Conservation (phyloP, 2,329 filamentous ascomycete species). For the Cladosporium colombiae region DNA sequence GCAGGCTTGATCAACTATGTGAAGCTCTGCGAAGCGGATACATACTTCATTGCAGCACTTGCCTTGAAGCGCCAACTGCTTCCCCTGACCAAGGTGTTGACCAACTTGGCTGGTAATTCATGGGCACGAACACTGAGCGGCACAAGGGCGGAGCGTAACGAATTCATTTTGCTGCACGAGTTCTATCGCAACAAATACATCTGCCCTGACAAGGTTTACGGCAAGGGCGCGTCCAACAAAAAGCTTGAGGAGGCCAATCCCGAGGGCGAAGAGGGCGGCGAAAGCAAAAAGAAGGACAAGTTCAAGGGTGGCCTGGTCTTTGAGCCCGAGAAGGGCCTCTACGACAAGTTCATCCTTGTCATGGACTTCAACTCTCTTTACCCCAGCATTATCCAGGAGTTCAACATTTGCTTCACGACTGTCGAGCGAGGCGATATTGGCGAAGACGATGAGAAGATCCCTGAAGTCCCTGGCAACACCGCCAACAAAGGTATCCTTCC, state of each 20-base stretch:
- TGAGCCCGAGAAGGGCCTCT: slow-evolving; percentile 94
- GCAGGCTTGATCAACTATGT: slow-evolving; percentile 91
- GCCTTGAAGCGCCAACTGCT: slow-evolving; percentile 88
- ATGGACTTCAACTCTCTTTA: slow-evolving; percentile 99
- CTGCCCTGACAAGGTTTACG: slow-evolving; percentile 89
- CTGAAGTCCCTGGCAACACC: slow-evolving; percentile 73
- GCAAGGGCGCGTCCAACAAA: slow-evolving; percentile 62
- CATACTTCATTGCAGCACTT: slow-evolving; percentile 90
- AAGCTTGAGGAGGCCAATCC: slow-evolving; percentile 71
- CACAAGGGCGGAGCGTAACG: slow-evolving; percentile 94
- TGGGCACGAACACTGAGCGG: slow-evolving; percentile 96
- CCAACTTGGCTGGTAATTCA: slow-evolving; percentile 94
- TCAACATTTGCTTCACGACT: slow-evolving; percentile 98
- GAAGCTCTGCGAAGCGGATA: slow-evolving; percentile 91
- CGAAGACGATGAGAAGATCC: slow-evolving; percentile 83
- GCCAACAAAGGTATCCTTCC: slow-evolving; percentile 85
- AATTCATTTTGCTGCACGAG: slow-evolving; percentile 97
- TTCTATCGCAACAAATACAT: slow-evolving; percentile 98
- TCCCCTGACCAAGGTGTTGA: slow-evolving; percentile 89
- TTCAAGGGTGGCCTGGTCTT: slow-evolving; percentile 98
- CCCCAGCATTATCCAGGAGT: slow-evolving; percentile 98
- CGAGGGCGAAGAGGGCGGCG: slow-evolving; percentile 64
- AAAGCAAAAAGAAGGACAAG: slow-evolving; percentile 97
- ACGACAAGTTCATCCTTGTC: slow-evolving; percentile 96
- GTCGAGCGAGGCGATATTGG: slow-evolving; percentile 75